Percentiles rank a stretch among this genome's conserved stretches.
These are phyloP conservation scores for Dactylellina leptospora DNA, from an alignment of 2,329 filamentous ascomycete species.

Conservation along the genomic window DNA sequence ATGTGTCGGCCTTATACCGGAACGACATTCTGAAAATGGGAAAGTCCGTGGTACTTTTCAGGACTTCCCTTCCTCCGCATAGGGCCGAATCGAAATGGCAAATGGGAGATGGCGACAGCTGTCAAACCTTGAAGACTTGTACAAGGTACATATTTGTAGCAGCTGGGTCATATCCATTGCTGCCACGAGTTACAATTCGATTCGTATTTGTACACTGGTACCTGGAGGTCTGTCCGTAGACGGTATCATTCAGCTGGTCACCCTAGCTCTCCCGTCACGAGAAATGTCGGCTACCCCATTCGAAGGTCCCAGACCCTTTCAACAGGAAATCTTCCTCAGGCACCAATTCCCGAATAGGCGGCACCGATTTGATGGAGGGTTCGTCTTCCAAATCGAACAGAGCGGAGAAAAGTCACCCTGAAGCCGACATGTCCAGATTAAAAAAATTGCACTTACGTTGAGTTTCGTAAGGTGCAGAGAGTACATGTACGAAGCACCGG, in stretches of 20 bases:
- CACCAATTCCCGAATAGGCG: slow-evolving; percentile 45
- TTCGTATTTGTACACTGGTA: slow-evolving; percentile 26
- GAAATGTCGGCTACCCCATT: slow-evolving; percentile 29
- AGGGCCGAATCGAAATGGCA: slow-evolving; percentile 43
- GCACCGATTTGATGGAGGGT: slow-evolving; percentile 26
- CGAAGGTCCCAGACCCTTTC: slow-evolving; percentile 14
- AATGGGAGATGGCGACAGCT: slow-evolving; percentile 37
- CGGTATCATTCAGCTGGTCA: background rate
- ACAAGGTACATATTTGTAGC: slow-evolving; percentile 17
- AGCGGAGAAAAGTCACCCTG: slow-evolving; percentile 14
- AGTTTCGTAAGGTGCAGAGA: background rate
- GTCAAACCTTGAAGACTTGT: slow-evolving; percentile 25
- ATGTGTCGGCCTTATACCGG: slow-evolving; percentile 48
- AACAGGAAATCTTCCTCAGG: slow-evolving; percentile 21
- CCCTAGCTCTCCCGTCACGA: slow-evolving; percentile 31
- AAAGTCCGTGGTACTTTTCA: slow-evolving; percentile 25
- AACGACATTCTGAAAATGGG: slow-evolving; percentile 53
- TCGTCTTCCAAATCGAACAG: slow-evolving; percentile 15
- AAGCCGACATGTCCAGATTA: slow-evolving; percentile 31
- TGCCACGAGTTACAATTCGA: background rate
- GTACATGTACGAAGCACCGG: background rate
- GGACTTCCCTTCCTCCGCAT: slow-evolving; percentile 19
- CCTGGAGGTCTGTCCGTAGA: background rate
- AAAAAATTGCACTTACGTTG: background rate
- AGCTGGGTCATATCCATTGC: background rate